Evolutionary conservation across 331 rosid species (phyloP), one percentile per base, ranked within the genome.

Genomic region (Pyracantha coccinea): DNA sequence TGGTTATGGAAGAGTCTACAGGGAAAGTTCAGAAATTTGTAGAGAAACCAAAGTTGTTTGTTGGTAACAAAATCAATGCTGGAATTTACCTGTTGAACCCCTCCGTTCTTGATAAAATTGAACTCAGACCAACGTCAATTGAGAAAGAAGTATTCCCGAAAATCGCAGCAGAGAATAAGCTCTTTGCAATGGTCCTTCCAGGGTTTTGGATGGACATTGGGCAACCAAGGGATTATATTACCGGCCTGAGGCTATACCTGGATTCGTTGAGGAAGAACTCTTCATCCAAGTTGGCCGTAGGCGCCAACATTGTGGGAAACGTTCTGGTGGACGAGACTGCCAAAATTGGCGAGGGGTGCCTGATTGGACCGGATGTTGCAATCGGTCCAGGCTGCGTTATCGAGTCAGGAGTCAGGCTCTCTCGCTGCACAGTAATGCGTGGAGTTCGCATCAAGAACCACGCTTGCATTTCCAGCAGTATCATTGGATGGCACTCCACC

Each of bases 191-290:
- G 97, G 97, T 90, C 71, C 89, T 92, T 32, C 96, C 97, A 2
- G 97, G 97, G 68, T 92, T 92, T 72, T 92, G 97, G 97, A 92
- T 92, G 97, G 97, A 92, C 81, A 84, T 92, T 57, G 97, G 97
- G 71, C 97, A 92, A 35, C 97, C 97, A 1, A 90, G 87, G 92
- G 97, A 92, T 85, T 92, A 92, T 44, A 88, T 92, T 70, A 72
- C 88, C 23, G 97, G 97, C 66, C 84, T 92, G 76, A 90, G 96
- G 75, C 97, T 92, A 68, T 92, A 92, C 88, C 69, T 89, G 19
- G 91, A 86, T 45, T 91, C 97, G 8, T 45, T 91, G 85, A 91
- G 84, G 83, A 91, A 87, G 81, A 89, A 81, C 58, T 83, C 95
- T 72, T 81, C 97, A 61, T 64, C 91, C 28, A 89, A 81, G 88